Conservation (phyloP, 1,284 basidiomycete genomes). For the Ganoderma leucocontextum region DNA sequence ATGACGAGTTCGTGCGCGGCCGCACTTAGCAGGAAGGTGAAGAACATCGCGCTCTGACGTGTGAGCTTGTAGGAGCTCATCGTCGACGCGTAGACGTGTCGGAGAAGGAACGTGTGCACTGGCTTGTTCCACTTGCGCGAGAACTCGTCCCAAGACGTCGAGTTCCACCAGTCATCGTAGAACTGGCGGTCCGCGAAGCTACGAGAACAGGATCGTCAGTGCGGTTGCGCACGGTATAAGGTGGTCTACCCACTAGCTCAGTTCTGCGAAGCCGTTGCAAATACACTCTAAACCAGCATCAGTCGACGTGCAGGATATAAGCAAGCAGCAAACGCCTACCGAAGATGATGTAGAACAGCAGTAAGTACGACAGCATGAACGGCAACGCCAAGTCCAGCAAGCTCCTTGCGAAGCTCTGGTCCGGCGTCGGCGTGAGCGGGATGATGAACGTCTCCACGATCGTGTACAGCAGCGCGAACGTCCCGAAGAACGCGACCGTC, state of each 20-base stretch:
- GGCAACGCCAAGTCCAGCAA: constrained; percentile 91
- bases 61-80: constrained; percentile 83
- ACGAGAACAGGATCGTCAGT: constrained; percentile 13
- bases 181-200: constrained; percentile 97
- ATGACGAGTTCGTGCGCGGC: constrained; percentile 95
- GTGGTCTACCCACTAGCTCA: constrained; percentile 71
- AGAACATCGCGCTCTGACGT: constrained; percentile 82
- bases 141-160: constrained; percentile 96
- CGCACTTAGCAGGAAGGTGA: constrained; percentile 93
- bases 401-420: constrained; percentile 78
- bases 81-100: constrained; percentile 93
- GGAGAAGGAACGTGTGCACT: constrained; percentile 91
- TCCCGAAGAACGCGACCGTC: constrained; percentile 93
- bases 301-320: constrained; percentile 11
- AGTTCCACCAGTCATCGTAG: constrained; percentile 99
- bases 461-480: constrained; percentile 91
- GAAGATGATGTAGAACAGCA: constrained; percentile 88
- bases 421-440: constrained; percentile 76
- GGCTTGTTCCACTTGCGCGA: constrained; percentile 96
- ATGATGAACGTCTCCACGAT: constrained; percentile 95
- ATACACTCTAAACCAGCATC: constrained; percentile 76
- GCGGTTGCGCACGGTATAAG: constrained; percentile 9
- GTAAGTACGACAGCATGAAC: constrained; percentile 87
- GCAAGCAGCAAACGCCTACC: constrained; percentile 49
- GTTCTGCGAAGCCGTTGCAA: constrained; percentile 94